Evolutionary conservation across 169 alveolate species (phyloP), one percentile per base, ranked within the genome.

Genomic region (Plasmodium falciparum): DNA sequence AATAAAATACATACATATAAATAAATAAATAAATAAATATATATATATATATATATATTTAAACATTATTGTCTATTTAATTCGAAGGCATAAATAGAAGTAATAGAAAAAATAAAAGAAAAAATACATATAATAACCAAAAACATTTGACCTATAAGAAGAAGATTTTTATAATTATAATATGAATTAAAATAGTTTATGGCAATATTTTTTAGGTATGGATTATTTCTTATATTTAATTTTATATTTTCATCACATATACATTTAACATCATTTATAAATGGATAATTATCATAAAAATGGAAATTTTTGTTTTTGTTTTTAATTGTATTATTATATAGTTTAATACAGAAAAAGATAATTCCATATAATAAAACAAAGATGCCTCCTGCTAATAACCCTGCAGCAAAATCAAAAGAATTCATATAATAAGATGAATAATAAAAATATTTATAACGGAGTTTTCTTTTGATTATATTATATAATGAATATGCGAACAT

Each of bases 401-500:
- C 89, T 13, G 72, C 26, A 1, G 78, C 89, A 58, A 78, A 78
- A 58, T 78, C 89, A 45, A 65, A 78, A 22, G 26, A 67, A 78
- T 78, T 78, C 17, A 49, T 63, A 45, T 49, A 78, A 59, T 78
- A 78, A 15, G 89, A 78, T 22, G 89, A 49, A 2, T 15, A 33
- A 71, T 78, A 45, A 43, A 78, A 78, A 78, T 29, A 24, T 17
- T 29, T 29, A 59, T 66, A 66, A 71, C 13, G 54, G 2, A 63
- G 2, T 47, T 22, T 78, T 58, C 89, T 78, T 76, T 78, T 78
- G 15, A 63, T 58, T 59, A 78, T 43, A 78, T 78, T 78, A 59
- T 78, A 78, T 50, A 78, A 66, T 22, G 89, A 76, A 50, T 78
- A 78, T 13, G 65, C 69, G 54, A 66, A 20, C 89, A 78, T 78